These are phyloP conservation scores for Phylloporus sp. DNA, from an alignment of 768 basidiomycete genomes.

Conservation along the genomic window DNA sequence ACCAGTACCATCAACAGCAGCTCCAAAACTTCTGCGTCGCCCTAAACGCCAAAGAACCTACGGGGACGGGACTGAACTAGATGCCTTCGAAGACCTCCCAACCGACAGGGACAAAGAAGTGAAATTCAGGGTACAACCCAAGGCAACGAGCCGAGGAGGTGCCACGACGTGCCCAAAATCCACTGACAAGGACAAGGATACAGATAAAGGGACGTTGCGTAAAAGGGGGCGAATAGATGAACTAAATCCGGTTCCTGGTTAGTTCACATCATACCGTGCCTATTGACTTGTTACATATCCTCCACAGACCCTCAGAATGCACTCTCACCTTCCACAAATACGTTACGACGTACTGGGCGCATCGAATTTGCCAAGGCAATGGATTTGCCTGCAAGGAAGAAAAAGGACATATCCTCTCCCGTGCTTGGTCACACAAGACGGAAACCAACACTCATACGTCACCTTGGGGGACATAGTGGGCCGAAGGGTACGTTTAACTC, in stretches of 20 bases:
- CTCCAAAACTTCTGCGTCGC: conserved; percentile 65
- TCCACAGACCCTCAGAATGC: conserved; percentile 23
- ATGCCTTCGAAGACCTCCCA: conserved; percentile 81
- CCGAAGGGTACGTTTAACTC: conserved; percentile 62
- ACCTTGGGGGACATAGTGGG: conserved; percentile 61
- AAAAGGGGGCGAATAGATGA: conserved; percentile 53
- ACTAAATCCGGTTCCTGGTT: conserved; percentile 39
- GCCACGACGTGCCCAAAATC: conserved; percentile 45
- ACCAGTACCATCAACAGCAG: conserved; percentile 41
- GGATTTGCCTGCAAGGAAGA: conserved; percentile 48
- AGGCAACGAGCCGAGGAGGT: conserved; percentile 54
- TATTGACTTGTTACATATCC: background rate
- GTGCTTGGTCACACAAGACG: conserved; percentile 47
- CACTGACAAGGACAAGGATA: conserved; percentile 35
- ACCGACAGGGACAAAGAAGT: conserved; percentile 82
- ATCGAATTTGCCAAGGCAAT: conserved; percentile 50
- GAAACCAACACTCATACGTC: conserved; percentile 86
- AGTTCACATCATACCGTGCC: conserved; percentile 16
- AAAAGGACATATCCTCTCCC: conserved; percentile 46
- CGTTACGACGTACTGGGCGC: conserved; percentile 53
- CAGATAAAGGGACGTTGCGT: conserved; percentile 54
- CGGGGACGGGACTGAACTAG: conserved; percentile 88
- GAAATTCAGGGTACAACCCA: conserved; percentile 71
- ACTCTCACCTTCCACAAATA: conserved; percentile 45
- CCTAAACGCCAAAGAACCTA: conserved; percentile 76